Percentiles rank a stretch among this genome's conserved stretches.
These are phyloP conservation scores for Benincasa hispida DNA, from an alignment of 306 rosid genomes.

Conservation along the genomic window DNA sequence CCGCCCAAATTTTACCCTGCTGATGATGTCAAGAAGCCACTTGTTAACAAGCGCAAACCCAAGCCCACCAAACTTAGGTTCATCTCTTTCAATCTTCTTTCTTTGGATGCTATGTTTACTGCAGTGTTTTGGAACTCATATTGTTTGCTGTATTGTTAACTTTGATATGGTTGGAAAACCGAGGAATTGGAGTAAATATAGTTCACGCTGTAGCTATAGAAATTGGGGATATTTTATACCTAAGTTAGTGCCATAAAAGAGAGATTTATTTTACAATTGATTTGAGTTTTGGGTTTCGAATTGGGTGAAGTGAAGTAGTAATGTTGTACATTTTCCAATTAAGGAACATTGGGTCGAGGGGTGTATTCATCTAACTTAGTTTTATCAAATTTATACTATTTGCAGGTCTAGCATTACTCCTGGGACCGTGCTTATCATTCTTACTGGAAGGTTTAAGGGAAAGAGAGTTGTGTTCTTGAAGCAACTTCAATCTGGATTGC, in stretches of 20 bases:
- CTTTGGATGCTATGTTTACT: not conserved
- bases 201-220: not conserved
- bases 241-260: not conserved
- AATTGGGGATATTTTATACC: not conserved
- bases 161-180: not conserved
- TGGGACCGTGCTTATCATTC: slow-evolving; percentile 51
- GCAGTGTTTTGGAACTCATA: not conserved
- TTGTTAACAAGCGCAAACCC: slow-evolving; percentile 29
- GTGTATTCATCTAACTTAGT: too few relatives aligned
- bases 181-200: not conserved
- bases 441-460: slow-evolving; percentile 68
- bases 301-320: not conserved
- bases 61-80: slow-evolving; percentile 45
- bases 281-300: not conserved
- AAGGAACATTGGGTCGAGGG: not conserved
- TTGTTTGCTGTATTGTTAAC: not conserved
- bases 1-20: slow-evolving; percentile 38
- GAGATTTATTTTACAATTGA: not conserved
- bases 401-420: slow-evolving; percentile 53
- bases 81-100: not conserved
- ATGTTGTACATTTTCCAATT: not conserved
- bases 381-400: not conserved
- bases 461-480: slow-evolving; percentile 61
- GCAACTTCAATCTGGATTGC: slow-evolving; percentile 71
- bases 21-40: slow-evolving; percentile 35